phyloP scores from a whole-genome alignment of 345 rosid genomes.

The Schrenkiella parvula region DNA sequence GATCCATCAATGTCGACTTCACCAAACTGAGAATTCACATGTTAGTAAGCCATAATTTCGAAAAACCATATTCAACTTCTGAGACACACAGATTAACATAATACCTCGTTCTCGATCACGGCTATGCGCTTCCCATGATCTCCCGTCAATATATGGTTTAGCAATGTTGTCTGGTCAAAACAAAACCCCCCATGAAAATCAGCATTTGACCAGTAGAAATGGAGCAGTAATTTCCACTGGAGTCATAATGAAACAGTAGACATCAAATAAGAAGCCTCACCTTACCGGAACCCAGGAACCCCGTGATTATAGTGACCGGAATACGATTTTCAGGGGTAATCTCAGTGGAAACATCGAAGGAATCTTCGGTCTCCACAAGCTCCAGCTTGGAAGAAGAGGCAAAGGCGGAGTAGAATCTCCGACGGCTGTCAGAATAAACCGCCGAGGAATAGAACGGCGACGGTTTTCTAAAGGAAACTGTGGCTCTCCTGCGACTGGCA shows the following conservation, averaged over 20 bases:
- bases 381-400: conserved; percentile 45
- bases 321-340: conserved; percentile 71
- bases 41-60: not conserved
- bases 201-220: not conserved
- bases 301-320: conserved; percentile 92
- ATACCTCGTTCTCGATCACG: conserved; percentile 94
- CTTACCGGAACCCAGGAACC: conserved; percentile 93
- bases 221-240: not conserved
- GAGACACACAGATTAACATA: not conserved
- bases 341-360: conserved; percentile 44
- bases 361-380: conserved; percentile 48
- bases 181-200: not conserved
- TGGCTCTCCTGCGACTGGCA: conserved; percentile 24
- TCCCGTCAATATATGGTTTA: conserved; percentile 87
- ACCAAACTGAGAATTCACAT: conserved; percentile 60
- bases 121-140: conserved; percentile 93
- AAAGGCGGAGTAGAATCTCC: conserved; percentile 39
- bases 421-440: conserved; percentile 28
- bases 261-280: conserved; percentile 31
- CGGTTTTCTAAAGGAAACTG: conserved; percentile 32
- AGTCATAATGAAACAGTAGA: not conserved
- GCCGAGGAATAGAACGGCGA: conserved; percentile 20
- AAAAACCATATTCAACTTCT: not conserved
- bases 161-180: conserved; percentile 68
- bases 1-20: conserved; percentile 96